These are phyloP conservation scores for Trichaptum fuscoviolaceum DNA, from an alignment of 768 basidiomycete genomes.

Conservation along the genomic window DNA sequence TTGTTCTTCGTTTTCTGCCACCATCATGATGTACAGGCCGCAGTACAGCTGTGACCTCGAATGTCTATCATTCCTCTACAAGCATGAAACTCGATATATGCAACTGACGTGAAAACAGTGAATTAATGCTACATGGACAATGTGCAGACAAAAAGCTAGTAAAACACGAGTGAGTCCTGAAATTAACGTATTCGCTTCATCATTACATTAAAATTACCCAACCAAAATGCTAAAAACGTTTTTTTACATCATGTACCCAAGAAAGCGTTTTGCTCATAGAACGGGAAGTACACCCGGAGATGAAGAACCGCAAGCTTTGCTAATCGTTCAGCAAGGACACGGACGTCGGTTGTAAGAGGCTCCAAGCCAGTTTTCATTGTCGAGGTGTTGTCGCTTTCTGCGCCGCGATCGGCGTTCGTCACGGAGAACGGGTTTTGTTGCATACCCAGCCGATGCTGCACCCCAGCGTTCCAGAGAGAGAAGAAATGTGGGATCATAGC, in stretches of 20 bases:
- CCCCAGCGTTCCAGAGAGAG: background rate
- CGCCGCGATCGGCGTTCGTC: constrained; percentile 13
- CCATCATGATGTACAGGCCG: too few relatives aligned
- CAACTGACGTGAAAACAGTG: too few relatives aligned
- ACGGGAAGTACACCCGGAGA: constrained; percentile 66
- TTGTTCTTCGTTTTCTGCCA: too few relatives aligned
- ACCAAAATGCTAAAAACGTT: too few relatives aligned
- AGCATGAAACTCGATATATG: background rate
- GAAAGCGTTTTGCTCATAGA: constrained; percentile 70
- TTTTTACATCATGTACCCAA: constrained; percentile 16
- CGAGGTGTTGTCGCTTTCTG: constrained; percentile 12
- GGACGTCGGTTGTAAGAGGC: constrained; percentile 64
- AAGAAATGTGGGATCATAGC: constrained; percentile 39
- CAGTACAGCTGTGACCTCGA: too few relatives aligned
- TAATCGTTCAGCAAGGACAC: constrained; percentile 62
- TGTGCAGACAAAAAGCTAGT: background rate
- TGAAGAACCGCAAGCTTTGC: constrained; percentile 71
- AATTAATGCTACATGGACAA: background rate
- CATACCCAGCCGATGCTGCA: background rate
- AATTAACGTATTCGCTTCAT: background rate
- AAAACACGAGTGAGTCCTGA: background rate
- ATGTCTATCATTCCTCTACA: too few relatives aligned
- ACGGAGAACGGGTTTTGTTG: constrained; percentile 10
- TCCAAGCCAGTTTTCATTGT: constrained; percentile 58
- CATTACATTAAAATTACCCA: background rate